phyloP scores from a whole-genome alignment of 257 asterid species.

The Solanum tarijense region DNA sequence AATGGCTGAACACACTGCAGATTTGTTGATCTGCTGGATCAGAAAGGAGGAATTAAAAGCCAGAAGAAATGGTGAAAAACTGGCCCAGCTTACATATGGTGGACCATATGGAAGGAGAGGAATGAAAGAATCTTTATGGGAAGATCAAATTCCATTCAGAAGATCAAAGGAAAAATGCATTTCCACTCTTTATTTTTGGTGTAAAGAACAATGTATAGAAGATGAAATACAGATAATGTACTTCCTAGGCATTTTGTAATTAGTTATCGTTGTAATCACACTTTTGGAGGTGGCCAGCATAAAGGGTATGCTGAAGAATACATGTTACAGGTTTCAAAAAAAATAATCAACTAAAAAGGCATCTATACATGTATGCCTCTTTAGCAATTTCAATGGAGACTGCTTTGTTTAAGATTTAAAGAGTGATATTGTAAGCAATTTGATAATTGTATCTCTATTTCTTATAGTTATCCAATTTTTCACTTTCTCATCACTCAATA shows the following conservation, averaged over 20 bases:
- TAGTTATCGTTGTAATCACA: neutral
- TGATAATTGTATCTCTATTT: neutral
- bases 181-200: neutral
- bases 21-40: neutral
- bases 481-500: neutral
- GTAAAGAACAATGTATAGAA: neutral
- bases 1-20: neutral
- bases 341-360: neutral
- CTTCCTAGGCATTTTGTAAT: neutral
- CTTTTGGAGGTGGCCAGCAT: neutral
- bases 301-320: neutral
- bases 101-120: neutral
- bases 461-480: neutral
- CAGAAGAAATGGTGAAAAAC: neutral
- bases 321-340: neutral
- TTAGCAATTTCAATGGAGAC: neutral
- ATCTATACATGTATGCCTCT: neutral
- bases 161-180: neutral
- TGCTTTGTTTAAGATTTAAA: neutral
- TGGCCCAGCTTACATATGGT: neutral
- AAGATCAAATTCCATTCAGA: neutral
- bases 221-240: neutral
- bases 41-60: neutral
- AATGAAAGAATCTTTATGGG: neutral
- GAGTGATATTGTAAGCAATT: neutral